Evolutionary conservation across 352 stramenopile genomes (phyloP), one percentile per base, ranked within the genome.

Genomic region (Phytopythium kandeliae): DNA sequence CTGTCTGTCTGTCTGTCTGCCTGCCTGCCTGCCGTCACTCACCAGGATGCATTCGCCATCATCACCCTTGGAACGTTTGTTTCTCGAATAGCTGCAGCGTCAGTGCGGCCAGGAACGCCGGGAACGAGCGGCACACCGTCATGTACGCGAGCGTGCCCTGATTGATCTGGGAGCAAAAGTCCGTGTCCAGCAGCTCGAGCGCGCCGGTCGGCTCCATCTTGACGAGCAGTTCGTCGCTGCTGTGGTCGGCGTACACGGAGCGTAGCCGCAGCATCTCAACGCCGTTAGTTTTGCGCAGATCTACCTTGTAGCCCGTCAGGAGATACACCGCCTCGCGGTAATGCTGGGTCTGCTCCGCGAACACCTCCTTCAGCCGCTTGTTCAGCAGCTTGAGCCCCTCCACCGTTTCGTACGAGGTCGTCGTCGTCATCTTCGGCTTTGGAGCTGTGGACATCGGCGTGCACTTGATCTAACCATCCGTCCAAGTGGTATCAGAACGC

Each of bases 21-120:
- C 31, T 15, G 24, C 36, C n/a, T n/a, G n/a, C n/a, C n/a, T n/a
- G n/a, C n/a, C n/a, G n/a, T n/a, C n/a, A n/a, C n/a, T n/a, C n/a
- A n/a, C n/a, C n/a, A n/a, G n/a, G n/a, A n/a, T n/a, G n/a, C n/a
- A n/a, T n/a, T n/a, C n/a, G n/a, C n/a, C n/a, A n/a, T n/a, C n/a
- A 10, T 52, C 46, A 52, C 0, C 81, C 78, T 48, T 93, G 83
- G 55, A 95, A 95, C 0, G 88, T 97, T 58, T 94, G 80, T 57
- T 92, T 92, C 65, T 95, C 86, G 50, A 97, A 97, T 21, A 96
- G 65, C 65, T 92, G 71, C 42, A 96, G 65, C 33, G 86, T 95
- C 19, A 97, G 64, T n/a, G 73, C 92, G 25, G 79, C 79, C 53
- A 97, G 60, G 62, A 97, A 97, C 13, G 85, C 86, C 16, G 88